These are phyloP conservation scores for Prunus dulcis DNA, from an alignment of 306 rosid genomes.

Conservation along the genomic window DNA sequence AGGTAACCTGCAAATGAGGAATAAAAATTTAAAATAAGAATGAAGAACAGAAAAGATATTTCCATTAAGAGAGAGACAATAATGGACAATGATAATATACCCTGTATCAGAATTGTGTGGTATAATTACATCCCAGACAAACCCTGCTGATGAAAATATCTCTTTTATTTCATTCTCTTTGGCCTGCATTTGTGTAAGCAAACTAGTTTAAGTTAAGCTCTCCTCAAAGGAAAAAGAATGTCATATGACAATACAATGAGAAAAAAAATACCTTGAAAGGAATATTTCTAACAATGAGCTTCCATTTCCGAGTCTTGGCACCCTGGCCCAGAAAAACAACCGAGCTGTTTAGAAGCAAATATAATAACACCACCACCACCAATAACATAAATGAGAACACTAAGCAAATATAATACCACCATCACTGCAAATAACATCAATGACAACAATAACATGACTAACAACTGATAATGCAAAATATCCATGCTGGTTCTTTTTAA, in stretches of 20 bases:
- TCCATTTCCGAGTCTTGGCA: slow-evolving; percentile 93
- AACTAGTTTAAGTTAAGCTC: slow-evolving; percentile 29
- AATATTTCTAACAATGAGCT: slow-evolving; percentile 82
- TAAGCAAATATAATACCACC: background rate
- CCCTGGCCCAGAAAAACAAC: slow-evolving; percentile 53
- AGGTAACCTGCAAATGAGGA: slow-evolving; percentile 62
- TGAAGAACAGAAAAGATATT: slow-evolving; percentile 1
- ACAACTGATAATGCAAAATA: background rate
- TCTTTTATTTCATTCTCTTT: slow-evolving; percentile 57
- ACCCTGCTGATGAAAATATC: slow-evolving; percentile 67
- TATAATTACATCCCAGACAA: slow-evolving; percentile 86
- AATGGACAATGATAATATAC: slow-evolving; percentile 35
- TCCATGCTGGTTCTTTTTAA: background rate
- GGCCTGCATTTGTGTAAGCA: slow-evolving; percentile 54
- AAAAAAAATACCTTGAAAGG: slow-evolving; percentile 79
- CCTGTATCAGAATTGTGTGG: slow-evolving; percentile 73
- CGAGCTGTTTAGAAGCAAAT: slow-evolving; percentile 19
- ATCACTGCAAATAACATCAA: slow-evolving; percentile 1
- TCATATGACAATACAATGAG: slow-evolving; percentile 7
- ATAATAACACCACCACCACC: background rate
- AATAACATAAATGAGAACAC: background rate
- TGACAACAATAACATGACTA: background rate
- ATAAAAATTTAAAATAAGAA: background rate
- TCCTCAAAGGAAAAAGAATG: slow-evolving; percentile 13
- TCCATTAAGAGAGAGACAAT: slow-evolving; percentile 1